Evolutionary conservation across 371 early-diverging fungal genomes (phyloP).

Genomic region (Rhizopus stolonifer): DNA sequence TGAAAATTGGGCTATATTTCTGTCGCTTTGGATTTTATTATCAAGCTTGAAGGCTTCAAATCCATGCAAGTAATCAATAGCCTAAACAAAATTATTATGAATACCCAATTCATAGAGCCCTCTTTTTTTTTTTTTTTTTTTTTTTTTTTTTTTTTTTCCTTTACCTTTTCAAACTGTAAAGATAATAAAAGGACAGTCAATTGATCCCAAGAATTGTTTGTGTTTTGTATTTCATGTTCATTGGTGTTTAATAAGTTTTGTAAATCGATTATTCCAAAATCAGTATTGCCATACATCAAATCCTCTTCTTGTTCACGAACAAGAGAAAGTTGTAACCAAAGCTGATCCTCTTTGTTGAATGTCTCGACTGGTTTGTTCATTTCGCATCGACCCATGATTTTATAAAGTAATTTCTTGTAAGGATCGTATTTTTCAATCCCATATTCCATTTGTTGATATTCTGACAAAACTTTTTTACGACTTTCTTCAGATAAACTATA

Average conservation of each 20-base stretch:
- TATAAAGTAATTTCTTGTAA: slow-evolving; percentile 84
- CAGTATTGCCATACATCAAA: too few relatives aligned
- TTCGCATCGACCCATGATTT: slow-evolving; percentile 87
- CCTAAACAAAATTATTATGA: slow-evolving; percentile 36
- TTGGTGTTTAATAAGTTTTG: slow-evolving; percentile 50
- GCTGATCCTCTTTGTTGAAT: slow-evolving; percentile 77
- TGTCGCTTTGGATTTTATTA: too few relatives aligned
- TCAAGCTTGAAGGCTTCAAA: slow-evolving; percentile 66
- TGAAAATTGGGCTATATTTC: too few relatives aligned
- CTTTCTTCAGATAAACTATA: slow-evolving; percentile 40
- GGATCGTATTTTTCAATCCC: slow-evolving; percentile 64
- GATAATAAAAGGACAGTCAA: slow-evolving; percentile 80
- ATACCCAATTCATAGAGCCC: too few relatives aligned
- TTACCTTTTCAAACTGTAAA: slow-evolving; percentile 84
- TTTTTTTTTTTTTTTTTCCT: not conserved
- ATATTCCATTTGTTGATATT: slow-evolving; percentile 60
- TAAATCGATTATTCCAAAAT: slow-evolving; percentile 65
- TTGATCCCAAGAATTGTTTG: slow-evolving; percentile 72
- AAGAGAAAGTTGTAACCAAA: slow-evolving; percentile 78
- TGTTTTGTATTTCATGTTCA: slow-evolving; percentile 47
- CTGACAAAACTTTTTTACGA: slow-evolving; percentile 51
- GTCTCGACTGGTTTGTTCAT: slow-evolving; percentile 61
- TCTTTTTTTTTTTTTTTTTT: too few relatives aligned
- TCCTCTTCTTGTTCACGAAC: slow-evolving; percentile 70
- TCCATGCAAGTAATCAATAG: slow-evolving; percentile 68